These are phyloP conservation scores for Tuctoria greenei DNA, from an alignment of 176 grass and related monocot genomes.

Conservation along the genomic window DNA sequence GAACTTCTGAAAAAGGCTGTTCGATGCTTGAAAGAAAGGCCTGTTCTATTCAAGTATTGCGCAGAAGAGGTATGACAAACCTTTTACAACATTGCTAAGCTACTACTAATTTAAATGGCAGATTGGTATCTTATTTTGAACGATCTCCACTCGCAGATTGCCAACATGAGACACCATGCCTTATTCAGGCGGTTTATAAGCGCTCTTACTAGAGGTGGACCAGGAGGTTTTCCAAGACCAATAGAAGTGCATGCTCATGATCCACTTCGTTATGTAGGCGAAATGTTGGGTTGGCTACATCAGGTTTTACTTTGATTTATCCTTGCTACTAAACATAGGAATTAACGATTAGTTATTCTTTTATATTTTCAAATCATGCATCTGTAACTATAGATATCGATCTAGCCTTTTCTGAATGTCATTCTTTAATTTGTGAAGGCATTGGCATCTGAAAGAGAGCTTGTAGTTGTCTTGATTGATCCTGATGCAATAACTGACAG, in stretches of 20 bases:
- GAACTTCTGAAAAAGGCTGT: conserved; percentile 91
- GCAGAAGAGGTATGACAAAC: conserved; percentile 74
- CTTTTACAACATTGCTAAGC: conserved; percentile 4
- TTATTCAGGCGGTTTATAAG: conserved; percentile 99
- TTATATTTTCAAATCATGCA: conserved; percentile 8
- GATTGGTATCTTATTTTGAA: conserved; percentile 38
- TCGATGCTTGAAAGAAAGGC: conserved; percentile 85
- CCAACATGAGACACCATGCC: conserved; percentile 98
- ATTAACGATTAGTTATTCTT: conserved; percentile 9
- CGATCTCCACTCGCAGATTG: conserved; percentile 59
- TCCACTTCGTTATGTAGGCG: conserved; percentile 92
- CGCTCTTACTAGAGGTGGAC: conserved; percentile 94
- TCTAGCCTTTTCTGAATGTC: conserved; percentile 23
- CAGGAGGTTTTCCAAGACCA: conserved; percentile 83
- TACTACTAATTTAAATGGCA: conserved; percentile 21
- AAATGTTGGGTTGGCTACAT: conserved; percentile 99
- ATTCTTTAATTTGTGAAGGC: conserved; percentile 55
- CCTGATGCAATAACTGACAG: conserved; percentile 68
- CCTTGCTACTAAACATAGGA: conserved; percentile 10
- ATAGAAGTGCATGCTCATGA: conserved; percentile 99
- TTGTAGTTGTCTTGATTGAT: conserved; percentile 77
- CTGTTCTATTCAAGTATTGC: conserved; percentile 96
- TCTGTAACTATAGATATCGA: neutral
- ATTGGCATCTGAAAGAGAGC: conserved; percentile 94
- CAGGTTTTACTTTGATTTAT: conserved; percentile 61